Percentiles rank a stretch among this genome's conserved stretches.
These are phyloP conservation scores for Xylariaceae sp. DNA, from an alignment of 2,329 filamentous ascomycete species.

Conservation along the genomic window DNA sequence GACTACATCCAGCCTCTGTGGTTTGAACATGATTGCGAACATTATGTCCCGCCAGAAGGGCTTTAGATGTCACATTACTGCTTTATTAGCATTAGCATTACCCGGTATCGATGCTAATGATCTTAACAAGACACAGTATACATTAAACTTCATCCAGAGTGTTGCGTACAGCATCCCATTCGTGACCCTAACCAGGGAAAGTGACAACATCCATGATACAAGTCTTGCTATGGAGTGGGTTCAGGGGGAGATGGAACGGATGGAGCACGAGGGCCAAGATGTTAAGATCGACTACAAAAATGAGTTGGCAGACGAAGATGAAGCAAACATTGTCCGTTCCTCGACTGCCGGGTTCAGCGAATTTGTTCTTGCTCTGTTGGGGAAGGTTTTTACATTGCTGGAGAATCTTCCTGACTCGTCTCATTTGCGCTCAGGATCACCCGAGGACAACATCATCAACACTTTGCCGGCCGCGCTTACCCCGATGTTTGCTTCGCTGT, in stretches of 20 bases:
- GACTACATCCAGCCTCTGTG: constrained; percentile 89
- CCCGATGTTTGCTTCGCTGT: constrained; percentile 86
- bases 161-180: constrained; percentile 97
- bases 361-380: constrained; percentile 87
- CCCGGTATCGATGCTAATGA: constrained; percentile 98
- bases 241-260: constrained; percentile 87
- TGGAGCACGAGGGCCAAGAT: constrained; percentile 85
- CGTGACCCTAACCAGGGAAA: constrained; percentile 73
- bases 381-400: constrained; percentile 90
- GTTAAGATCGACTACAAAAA: constrained; percentile 83
- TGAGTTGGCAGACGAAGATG: constrained; percentile 82
- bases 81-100: constrained; percentile 85
- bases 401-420: constrained; percentile 94
- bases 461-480: constrained; percentile 89
- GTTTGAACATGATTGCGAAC: constrained; percentile 88
- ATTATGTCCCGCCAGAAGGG: constrained; percentile 92
- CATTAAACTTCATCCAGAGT: constrained; percentile 91
- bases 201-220: constrained; percentile 70
- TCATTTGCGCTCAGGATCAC: constrained; percentile 83
- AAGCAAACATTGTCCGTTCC: constrained; percentile 85
- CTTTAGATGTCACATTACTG: constrained; percentile 95
- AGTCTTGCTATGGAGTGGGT: constrained; percentile 90
- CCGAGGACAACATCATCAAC: constrained; percentile 96
- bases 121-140: constrained; percentile 92
- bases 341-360: constrained; percentile 94